Evolutionary conservation across 345 rosid genomes (phyloP).

Genomic region (Arabidopsis thaliana): DNA sequence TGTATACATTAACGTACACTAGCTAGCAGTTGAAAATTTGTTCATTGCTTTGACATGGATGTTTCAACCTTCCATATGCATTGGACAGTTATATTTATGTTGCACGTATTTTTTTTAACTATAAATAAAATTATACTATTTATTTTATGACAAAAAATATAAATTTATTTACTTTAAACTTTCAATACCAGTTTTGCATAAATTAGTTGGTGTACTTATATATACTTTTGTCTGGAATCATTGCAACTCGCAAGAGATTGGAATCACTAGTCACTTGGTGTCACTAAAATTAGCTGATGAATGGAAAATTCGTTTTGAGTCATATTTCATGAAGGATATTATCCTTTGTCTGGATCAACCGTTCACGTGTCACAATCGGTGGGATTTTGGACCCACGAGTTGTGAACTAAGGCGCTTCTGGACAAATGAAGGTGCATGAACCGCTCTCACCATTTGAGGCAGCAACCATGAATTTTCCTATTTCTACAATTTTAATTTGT

Average conservation of each 20-base stretch:
- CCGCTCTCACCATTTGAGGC: slow-evolving; percentile 29
- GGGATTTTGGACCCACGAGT: slow-evolving; percentile 22
- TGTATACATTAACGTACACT: background rate
- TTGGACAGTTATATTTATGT: background rate
- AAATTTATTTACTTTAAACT: background rate
- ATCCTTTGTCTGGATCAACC: slow-evolving; percentile 8
- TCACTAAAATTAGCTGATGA: background rate
- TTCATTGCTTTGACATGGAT: slow-evolving; percentile 24
- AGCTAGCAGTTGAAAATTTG: slow-evolving; percentile 18
- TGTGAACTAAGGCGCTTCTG: slow-evolving; percentile 15
- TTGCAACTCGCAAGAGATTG: slow-evolving; percentile 6
- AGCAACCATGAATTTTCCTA: slow-evolving; percentile 27
- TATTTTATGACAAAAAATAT: background rate
- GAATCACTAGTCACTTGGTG: slow-evolving; percentile 4
- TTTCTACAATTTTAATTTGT: background rate
- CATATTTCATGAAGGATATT: slow-evolving; percentile 20
- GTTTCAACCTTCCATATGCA: slow-evolving; percentile 17
- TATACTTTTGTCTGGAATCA: background rate
- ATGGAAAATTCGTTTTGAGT: slow-evolving; percentile 11
- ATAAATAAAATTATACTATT: background rate
- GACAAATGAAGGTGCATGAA: slow-evolving; percentile 48
- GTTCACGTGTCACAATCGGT: slow-evolving; percentile 20
- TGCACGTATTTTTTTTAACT: background rate
- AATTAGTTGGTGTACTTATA: background rate
- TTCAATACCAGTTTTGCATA: background rate